Conservation (phyloP, 1,139 yeast species). For the Taphrina flavorubra region DNA sequence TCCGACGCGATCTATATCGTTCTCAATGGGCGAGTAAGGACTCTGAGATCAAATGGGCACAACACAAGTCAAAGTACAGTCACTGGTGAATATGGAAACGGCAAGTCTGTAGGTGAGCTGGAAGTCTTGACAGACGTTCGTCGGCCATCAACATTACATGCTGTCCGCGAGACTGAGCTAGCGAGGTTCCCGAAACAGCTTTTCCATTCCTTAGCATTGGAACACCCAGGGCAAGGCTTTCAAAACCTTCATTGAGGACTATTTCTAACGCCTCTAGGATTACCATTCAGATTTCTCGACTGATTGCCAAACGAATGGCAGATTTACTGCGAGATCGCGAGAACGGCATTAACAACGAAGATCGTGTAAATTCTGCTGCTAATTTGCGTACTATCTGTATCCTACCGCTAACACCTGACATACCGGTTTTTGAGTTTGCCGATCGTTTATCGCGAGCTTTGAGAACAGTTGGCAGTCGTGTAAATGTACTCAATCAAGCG, state of each 20-base stretch:
- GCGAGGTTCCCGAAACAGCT: constrained; percentile 90
- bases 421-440: constrained; percentile 88
- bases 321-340: constrained; percentile 46
- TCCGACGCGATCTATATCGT: constrained; percentile 94
- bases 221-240: constrained; percentile 68
- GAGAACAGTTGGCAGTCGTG: constrained; percentile 55
- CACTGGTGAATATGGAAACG: constrained; percentile 86
- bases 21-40: constrained; percentile 84
- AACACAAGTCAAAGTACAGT: constrained; percentile 53
- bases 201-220: constrained; percentile 81
- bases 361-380: constrained; percentile 36
- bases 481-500: constrained; percentile 82
- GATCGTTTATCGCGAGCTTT: constrained; percentile 71
- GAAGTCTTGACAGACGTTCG: constrained; percentile 87
- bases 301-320: constrained; percentile 75
- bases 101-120: constrained; percentile 92
- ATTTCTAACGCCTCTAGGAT: constrained; percentile 57
- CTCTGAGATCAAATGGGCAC: constrained; percentile 53
- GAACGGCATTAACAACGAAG: neutral
- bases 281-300: constrained; percentile 85
- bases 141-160: constrained; percentile 75
- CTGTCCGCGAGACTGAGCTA: constrained; percentile 90
- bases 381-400: constrained; percentile 82
- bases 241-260: neutral
- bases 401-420: constrained; percentile 75